Evolutionary conservation across 1,284 basidiomycete species (phyloP).

Genomic region (Moesziomyces antarcticus): DNA sequence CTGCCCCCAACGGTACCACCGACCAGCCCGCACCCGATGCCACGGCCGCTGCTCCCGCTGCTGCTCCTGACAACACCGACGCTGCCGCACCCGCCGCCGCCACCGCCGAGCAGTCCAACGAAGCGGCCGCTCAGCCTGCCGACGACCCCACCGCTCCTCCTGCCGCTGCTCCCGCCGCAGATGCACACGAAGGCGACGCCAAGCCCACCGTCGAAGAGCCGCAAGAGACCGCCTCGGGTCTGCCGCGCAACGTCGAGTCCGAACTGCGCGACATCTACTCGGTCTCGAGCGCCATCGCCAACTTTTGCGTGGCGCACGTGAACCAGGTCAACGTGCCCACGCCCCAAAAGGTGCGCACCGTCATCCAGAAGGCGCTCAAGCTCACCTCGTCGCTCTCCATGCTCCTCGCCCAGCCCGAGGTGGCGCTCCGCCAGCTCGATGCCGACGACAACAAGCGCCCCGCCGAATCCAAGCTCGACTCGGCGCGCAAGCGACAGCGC

Average conservation of each 20-base stretch:
- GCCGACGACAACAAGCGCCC: constrained; percentile 38
- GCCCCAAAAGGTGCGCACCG: constrained; percentile 42
- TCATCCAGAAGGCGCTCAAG: constrained; percentile 51
- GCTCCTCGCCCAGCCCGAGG: constrained; percentile 49
- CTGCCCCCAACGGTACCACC: constrained; percentile 5
- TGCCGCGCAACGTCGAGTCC: constrained; percentile 32
- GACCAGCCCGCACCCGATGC: constrained; percentile 9
- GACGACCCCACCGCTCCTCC: neutral
- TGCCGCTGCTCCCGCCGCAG: constrained; percentile 2
- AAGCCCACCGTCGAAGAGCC: neutral
- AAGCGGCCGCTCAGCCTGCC: neutral
- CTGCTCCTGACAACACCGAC: neutral
- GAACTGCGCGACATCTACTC: constrained; percentile 51
- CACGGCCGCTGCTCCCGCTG: constrained; percentile 3
- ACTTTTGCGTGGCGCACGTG: constrained; percentile 51
- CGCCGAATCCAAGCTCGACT: constrained; percentile 42
- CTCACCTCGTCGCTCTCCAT: constrained; percentile 54
- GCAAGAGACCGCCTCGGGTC: constrained; percentile 20
- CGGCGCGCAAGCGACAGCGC: constrained; percentile 46
- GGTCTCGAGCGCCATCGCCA: constrained; percentile 52
- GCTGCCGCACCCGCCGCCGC: neutral
- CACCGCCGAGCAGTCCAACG: neutral
- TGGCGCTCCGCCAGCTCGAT: constrained; percentile 41
- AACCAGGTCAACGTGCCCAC: constrained; percentile 36
- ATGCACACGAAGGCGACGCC: neutral